Percentiles rank a stretch among this genome's conserved stretches.
Evolutionary conservation across 108 stramenopile species (phyloP).

Genomic region (Mediolabrus comicus): DNA sequence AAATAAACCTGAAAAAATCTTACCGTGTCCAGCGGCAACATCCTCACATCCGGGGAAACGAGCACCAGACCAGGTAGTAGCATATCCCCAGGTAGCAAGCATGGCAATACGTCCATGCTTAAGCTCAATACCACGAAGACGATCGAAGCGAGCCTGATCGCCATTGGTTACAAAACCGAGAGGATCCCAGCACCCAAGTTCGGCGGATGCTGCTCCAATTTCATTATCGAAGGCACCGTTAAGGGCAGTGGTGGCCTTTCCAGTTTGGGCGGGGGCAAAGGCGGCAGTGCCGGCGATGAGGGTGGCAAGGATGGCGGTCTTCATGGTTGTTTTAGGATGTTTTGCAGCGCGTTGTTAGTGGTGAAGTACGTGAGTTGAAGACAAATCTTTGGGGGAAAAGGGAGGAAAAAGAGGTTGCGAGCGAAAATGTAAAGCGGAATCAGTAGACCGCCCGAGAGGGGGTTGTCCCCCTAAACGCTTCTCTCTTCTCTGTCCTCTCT

Average conservation of each 20-base stretch:
- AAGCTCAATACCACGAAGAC: constrained; percentile 53
- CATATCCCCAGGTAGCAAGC: constrained; percentile 64
- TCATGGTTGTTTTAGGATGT: constrained; percentile 25
- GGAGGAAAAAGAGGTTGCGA: too few species aligned
- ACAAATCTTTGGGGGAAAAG: background rate
- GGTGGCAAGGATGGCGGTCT: constrained; percentile 47
- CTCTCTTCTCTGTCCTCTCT: too few species aligned
- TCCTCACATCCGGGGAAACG: constrained; percentile 59
- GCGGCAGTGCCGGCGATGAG: constrained; percentile 43
- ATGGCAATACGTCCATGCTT: constrained; percentile 73
- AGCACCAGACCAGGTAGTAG: constrained; percentile 46
- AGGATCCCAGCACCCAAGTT: constrained; percentile 56
- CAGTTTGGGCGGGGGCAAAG: constrained; percentile 52
- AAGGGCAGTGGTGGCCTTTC: constrained; percentile 31
- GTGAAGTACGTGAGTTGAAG: background rate
- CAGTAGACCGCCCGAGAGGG: too few species aligned
- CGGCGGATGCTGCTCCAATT: constrained; percentile 48
- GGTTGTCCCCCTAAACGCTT: too few species aligned
- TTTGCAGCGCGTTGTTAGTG: background rate
- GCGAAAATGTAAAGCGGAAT: too few species aligned
- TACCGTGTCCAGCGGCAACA: constrained; percentile 39
- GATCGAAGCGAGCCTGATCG: constrained; percentile 49
- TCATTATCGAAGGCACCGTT: constrained; percentile 41
- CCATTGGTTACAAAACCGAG: constrained; percentile 49
- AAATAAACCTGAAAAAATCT: background rate